Base-by-base conservation (phyloP, 2,329 filamentous ascomycete genomes). In the Orbilia blumenaviensis region DNA sequence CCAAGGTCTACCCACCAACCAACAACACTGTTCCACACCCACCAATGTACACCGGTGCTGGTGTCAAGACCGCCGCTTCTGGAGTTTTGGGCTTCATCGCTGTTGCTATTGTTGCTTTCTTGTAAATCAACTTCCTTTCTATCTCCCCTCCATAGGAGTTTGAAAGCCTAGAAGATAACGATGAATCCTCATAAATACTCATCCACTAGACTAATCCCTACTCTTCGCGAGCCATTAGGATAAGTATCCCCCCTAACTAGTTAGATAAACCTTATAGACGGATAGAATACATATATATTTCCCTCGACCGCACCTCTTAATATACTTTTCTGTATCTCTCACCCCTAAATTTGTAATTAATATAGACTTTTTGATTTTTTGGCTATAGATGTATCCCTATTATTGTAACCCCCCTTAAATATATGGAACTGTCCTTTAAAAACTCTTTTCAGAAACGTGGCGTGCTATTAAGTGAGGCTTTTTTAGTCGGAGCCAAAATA, bases 41-140 rank as follows among this genome's bases (percentile, higher is more conserved):
- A 67, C 71, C 71, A 63, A 67, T 61, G 50, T 75, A 75, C 29
- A 75, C 71, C n/a, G 71, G 71, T 58, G 71, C 71, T 21, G 71
- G 34, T 21, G 71, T 46, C 38, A 75, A 75, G 63, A 62, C 58
- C 41, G 56, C 63, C 36, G 71, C 56, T n/a, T 63, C 63, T 29
- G 71, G 71, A 9, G 21, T 63, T 42, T 12, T 75, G 32, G 71
- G 71, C 8, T 68, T 75, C 71, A 23, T 42, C 32, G 56, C 32
- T 25, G 54, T 75, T 46, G 71, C 71, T 16, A 23, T 56, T 29
- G 71, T 60, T 21, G 71, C 61, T 46, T 46, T 66, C 52, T 67
- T 75, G 62, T 75, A 75, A 63, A 23, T n/a, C 8, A 38, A 25
- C 21, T 12, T 16, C 23, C 25, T 41, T 42, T 48, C 10, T 4